Base-by-base conservation (phyloP, 345 rosid genomes). In the Hevea brasiliensis region DNA sequence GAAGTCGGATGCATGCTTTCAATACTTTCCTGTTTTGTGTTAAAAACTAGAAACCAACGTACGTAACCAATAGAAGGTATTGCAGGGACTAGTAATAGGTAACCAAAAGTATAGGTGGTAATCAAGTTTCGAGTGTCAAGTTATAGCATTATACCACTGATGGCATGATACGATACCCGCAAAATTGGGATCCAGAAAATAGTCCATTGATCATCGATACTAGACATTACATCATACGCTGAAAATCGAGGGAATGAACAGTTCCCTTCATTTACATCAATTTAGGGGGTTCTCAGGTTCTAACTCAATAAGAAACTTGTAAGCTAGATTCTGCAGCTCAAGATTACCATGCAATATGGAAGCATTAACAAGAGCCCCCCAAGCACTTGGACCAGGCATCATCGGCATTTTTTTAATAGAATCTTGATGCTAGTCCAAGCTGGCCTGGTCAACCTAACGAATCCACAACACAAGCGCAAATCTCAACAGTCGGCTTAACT, bases 301-400 rank as follows among this genome's bases (percentile, higher is more conserved):
- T 71, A 87, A 67, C 75, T 71, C 80, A 74, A 89, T 68, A 71
- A 90, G 93, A 55, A 75, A 79, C 51, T 69, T 73, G 47, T 86
- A 85, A 45, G 90, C 93, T 68, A 90, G 81, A 68, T 85, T 87
- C 68, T 84, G 88, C 88, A 89, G 82, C 66, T 82, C 77, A 20
- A 56, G 45, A 75, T 87, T 89, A 76, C 89, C 96, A 57, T 89
- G 92, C 77, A 86, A 60, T 42, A 83, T 65, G 15, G 90, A 82
- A 65, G 90, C 90, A 82, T 79, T 85, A 26, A 87, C 77, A 73
- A 89, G 88, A 74, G 93, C 88, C 2, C 92, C 93, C 96, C 93
- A 90, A 35, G 85, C 76, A 53, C 92, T 89, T 21, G 93, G 87
- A 63, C 87, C 83, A 20, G 93, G 84, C 77, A 79, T 83, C 72